phyloP scores from a whole-genome alignment of 2,329 filamentous ascomycete species.

The Sporothrix schenckii region DNA sequence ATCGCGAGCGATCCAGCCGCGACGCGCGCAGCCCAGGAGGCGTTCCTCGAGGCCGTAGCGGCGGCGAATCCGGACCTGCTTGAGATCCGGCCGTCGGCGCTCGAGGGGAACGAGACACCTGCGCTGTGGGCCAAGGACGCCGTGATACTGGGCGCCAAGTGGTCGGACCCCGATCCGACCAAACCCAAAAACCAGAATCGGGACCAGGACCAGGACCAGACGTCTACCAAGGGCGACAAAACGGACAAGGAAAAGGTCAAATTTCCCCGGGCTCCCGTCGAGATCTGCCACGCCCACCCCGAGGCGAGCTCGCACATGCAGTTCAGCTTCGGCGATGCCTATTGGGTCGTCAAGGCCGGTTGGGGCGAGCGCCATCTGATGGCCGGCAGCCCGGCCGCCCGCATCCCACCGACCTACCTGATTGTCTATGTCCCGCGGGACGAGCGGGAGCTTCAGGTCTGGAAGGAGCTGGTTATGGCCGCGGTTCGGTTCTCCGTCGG shows the following conservation, averaged over 20 bases:
- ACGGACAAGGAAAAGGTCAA: not conserved
- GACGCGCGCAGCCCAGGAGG: not conserved
- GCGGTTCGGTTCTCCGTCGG: conserved; percentile 29
- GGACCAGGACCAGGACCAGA: not conserved
- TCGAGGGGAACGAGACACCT: conserved; percentile 43
- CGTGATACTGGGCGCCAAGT: conserved; percentile 15
- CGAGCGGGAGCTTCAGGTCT: conserved; percentile 43
- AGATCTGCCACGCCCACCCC: conserved; percentile 47
- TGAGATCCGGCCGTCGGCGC: conserved; percentile 38
- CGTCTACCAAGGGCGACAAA: not conserved
- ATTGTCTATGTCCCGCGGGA: conserved; percentile 49
- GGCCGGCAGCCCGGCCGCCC: conserved; percentile 38
- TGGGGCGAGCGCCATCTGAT: conserved; percentile 49
- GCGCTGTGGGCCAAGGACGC: conserved; percentile 39
- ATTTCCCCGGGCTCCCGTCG: conserved; percentile 38
- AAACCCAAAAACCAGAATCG: too few relatives aligned
- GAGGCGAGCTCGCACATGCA: conserved; percentile 48
- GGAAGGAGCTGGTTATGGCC: conserved; percentile 39
- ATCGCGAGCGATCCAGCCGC: not conserved
- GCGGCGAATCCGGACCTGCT: conserved; percentile 40
- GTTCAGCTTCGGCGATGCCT: conserved; percentile 46
- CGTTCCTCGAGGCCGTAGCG: conserved; percentile 32
- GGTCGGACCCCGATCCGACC: conserved; percentile 24
- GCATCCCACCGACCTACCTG: conserved; percentile 45
- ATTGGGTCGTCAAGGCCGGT: conserved; percentile 42